Percentiles rank a stretch among this genome's conserved stretches.
These are phyloP conservation scores for Diplotaxis tenuifolia DNA, from an alignment of 345 rosid species.

Conservation along the genomic window DNA sequence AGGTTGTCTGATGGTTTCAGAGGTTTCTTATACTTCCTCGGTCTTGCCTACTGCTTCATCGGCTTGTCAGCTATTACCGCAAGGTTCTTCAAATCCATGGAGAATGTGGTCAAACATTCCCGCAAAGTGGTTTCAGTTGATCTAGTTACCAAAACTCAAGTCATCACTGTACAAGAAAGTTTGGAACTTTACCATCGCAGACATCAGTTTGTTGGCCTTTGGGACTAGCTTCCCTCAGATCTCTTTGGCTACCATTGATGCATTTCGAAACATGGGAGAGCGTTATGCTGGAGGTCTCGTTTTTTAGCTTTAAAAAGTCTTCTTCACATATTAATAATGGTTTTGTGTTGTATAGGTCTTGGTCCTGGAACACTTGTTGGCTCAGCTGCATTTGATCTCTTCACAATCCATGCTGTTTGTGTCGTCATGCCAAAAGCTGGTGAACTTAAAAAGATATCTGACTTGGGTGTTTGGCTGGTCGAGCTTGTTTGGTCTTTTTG, in stretches of 20 bases:
- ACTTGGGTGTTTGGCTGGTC: slow-evolving; percentile 90
- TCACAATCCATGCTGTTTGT: slow-evolving; percentile 93
- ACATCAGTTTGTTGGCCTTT: slow-evolving; percentile 76
- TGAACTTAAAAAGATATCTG: slow-evolving; percentile 87
- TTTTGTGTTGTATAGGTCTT: too few relatives aligned
- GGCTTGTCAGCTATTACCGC: slow-evolving; percentile 85
- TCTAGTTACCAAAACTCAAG: slow-evolving; percentile 49
- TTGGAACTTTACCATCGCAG: slow-evolving; percentile 90
- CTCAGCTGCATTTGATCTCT: slow-evolving; percentile 96
- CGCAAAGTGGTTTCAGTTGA: slow-evolving; percentile 65
- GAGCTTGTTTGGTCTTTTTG: slow-evolving; percentile 97
- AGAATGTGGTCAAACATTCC: slow-evolving; percentile 83
- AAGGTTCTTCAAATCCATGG: slow-evolving; percentile 82
- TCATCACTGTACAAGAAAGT: slow-evolving; percentile 62
- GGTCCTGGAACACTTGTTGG: slow-evolving; percentile 99
- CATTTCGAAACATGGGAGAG: slow-evolving; percentile 62
- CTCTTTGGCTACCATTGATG: slow-evolving; percentile 87
- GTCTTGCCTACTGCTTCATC: slow-evolving; percentile 79
- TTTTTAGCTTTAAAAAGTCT: too few relatives aligned
- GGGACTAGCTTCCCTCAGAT: slow-evolving; percentile 97
- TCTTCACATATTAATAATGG: too few relatives aligned
- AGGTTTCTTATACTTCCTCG: slow-evolving; percentile 56
- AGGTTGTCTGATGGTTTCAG: slow-evolving; percentile 44
- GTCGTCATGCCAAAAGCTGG: slow-evolving; percentile 93
- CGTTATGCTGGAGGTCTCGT: slow-evolving; percentile 81